Evolutionary conservation across 2,329 filamentous ascomycete genomes (phyloP).

Genomic region (Aureobasidium sp.): DNA sequence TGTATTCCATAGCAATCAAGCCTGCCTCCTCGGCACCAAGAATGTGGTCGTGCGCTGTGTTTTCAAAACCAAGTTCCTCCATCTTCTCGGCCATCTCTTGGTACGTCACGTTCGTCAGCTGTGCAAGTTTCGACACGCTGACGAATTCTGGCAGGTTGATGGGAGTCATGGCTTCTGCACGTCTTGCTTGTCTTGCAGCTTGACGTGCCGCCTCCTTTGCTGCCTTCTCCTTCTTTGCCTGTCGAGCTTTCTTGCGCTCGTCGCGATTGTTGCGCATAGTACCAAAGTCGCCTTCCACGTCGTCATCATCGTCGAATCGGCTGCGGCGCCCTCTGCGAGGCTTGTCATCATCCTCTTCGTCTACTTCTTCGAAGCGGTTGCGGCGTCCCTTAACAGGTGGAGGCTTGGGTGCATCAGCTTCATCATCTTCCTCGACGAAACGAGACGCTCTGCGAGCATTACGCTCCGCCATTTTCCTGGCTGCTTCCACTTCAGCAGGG

Average conservation of each 20-base stretch:
- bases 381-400: conserved; percentile 19
- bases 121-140: conserved; percentile 73
- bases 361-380: conserved; percentile 14
- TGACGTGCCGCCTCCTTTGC: conserved; percentile 22
- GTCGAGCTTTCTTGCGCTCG: conserved; percentile 21
- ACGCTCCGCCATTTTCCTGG: conserved; percentile 9
- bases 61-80: conserved; percentile 81
- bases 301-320: conserved; percentile 10
- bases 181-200: conserved; percentile 20
- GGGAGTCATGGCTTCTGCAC: conserved; percentile 41
- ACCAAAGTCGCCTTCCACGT: conserved; percentile 16
- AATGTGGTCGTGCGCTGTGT: conserved; percentile 72
- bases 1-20: conserved; percentile 85
- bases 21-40: conserved; percentile 86
- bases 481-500: conserved; percentile 12
- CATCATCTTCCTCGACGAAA: conserved; percentile 14
- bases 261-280: conserved; percentile 17
- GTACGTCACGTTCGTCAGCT: conserved; percentile 62
- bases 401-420: background rate
- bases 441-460: conserved; percentile 14
- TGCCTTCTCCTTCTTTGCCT: conserved; percentile 20
- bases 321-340: conserved; percentile 13
- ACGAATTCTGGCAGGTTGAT: conserved; percentile 88
- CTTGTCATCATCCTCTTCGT: conserved; percentile 17
- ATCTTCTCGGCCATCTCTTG: conserved; percentile 68